Percentiles rank a stretch among this genome's conserved stretches.
Evolutionary conservation across 352 stramenopile species (phyloP).

Genomic region (Phytophthora citricola): DNA sequence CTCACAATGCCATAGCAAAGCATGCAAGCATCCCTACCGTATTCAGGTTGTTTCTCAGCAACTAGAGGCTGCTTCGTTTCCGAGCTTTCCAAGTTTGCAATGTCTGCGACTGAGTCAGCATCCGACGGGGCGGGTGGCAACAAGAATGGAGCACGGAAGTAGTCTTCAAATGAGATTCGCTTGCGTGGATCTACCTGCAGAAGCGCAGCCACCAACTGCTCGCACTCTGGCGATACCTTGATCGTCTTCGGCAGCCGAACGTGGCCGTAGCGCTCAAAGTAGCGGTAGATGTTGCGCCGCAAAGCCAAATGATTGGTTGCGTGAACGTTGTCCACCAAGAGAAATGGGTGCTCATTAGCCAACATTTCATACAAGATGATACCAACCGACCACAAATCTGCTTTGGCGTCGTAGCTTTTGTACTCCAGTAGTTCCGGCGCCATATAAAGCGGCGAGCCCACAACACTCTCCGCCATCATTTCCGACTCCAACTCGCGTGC

Average conservation of each 20-base stretch:
- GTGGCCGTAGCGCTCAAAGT: constrained; percentile 67
- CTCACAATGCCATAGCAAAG: too few relatives aligned
- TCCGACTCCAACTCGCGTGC: constrained; percentile 71
- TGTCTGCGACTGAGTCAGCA: constrained; percentile 23
- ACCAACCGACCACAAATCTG: constrained; percentile 80
- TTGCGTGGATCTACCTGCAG: constrained; percentile 68
- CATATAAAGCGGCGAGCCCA: constrained; percentile 85
- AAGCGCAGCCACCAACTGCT: constrained; percentile 64
- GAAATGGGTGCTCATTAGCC: constrained; percentile 80
- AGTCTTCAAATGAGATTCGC: constrained; percentile 83
- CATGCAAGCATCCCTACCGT: constrained; percentile 40
- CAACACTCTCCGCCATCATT: constrained; percentile 82
- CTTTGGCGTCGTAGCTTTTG: constrained; percentile 88
- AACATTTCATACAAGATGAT: constrained; percentile 90
- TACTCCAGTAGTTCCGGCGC: constrained; percentile 82
- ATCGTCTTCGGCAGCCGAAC: constrained; percentile 62
- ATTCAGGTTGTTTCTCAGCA: constrained; percentile 67
- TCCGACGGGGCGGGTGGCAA: constrained; percentile 58
- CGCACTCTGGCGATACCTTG: constrained; percentile 66
- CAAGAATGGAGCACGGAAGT: constrained; percentile 74
- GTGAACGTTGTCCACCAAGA: constrained; percentile 77
- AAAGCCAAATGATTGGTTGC: constrained; percentile 82
- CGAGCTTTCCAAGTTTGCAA: constrained; percentile 44
- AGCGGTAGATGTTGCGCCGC: constrained; percentile 79
- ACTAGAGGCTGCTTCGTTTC: constrained; percentile 73